Evolutionary conservation across 768 basidiomycete genomes (phyloP).

Genomic region (Phylloporus rhodoxanthus): DNA sequence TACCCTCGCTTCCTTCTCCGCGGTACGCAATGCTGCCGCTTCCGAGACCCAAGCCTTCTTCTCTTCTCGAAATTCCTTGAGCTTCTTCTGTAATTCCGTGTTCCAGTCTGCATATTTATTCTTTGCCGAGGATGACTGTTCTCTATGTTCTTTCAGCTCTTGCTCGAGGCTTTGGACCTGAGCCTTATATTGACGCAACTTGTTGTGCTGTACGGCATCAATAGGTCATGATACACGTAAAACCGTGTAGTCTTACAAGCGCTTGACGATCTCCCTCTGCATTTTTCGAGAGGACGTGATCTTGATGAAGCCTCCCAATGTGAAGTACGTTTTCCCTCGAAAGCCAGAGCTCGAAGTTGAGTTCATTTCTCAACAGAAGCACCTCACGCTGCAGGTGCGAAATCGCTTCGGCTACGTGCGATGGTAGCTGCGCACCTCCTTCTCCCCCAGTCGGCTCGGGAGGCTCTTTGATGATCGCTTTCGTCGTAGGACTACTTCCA

Average conservation of each 20-base stretch:
- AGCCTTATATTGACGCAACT: constrained; percentile 67
- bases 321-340: constrained; percentile 77
- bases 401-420: constrained; percentile 59
- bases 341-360: constrained; percentile 82
- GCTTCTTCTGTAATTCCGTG: constrained; percentile 68
- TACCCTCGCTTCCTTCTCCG: constrained; percentile 67
- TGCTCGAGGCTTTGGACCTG: constrained; percentile 62
- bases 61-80: constrained; percentile 70
- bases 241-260: constrained; percentile 44
- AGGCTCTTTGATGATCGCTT: constrained; percentile 12
- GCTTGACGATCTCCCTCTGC: constrained; percentile 81
- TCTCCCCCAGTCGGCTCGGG: constrained; percentile 10
- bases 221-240: neutral
- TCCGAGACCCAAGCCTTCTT: constrained; percentile 73
- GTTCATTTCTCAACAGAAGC: constrained; percentile 67
- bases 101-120: constrained; percentile 84
- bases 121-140: constrained; percentile 66
- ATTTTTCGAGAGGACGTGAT: constrained; percentile 63
- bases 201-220: constrained; percentile 58
- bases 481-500: constrained; percentile 26
- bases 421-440: constrained; percentile 30
- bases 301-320: constrained; percentile 73
- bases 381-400: constrained; percentile 71
- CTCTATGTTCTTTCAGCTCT: constrained; percentile 68
- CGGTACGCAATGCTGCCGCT: constrained; percentile 59